These are phyloP conservation scores for Dictyostelium capitatum DNA, from an alignment of 78 protist genomes.

Conservation along the genomic window DNA sequence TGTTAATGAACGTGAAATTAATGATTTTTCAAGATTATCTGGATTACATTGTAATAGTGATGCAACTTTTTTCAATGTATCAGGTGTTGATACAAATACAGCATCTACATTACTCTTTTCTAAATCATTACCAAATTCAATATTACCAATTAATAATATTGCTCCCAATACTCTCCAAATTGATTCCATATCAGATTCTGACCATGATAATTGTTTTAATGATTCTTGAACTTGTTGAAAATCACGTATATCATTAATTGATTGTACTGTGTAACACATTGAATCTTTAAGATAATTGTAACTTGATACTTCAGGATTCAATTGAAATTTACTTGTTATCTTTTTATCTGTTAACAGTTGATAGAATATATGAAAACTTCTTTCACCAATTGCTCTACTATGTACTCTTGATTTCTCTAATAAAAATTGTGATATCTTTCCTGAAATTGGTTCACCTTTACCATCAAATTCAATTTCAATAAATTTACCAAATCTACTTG, in stretches of 20 bases:
- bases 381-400: slow-evolving; percentile 88
- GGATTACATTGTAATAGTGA: slow-evolving; percentile 35
- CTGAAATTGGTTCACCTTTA: slow-evolving; percentile 93
- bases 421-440: slow-evolving; percentile 88
- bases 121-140: slow-evolving; percentile 62
- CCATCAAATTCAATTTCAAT: slow-evolving; percentile 92
- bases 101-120: slow-evolving; percentile 53
- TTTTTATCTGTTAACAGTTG: slow-evolving; percentile 77
- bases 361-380: slow-evolving; percentile 96
- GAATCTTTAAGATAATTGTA: slow-evolving; percentile 65
- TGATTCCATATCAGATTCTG: slow-evolving; percentile 23
- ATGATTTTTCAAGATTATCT: slow-evolving; percentile 44
- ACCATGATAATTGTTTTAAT: slow-evolving; percentile 66
- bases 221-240: slow-evolving; percentile 4
- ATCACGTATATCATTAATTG: slow-evolving; percentile 81
- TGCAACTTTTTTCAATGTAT: slow-evolving; percentile 46
- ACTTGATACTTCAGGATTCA: slow-evolving; percentile 54
- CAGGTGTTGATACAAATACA: slow-evolving; percentile 24
- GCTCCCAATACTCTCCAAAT: slow-evolving; percentile 80
- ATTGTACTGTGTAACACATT: slow-evolving; percentile 58
- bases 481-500: slow-evolving; percentile 91
- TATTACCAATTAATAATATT: slow-evolving; percentile 87
- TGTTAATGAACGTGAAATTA: slow-evolving; percentile 69
- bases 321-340: slow-evolving; percentile 12
- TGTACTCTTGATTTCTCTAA: slow-evolving; percentile 92